Evolutionary conservation across 129 eudicot species (phyloP), one percentile per base, ranked within the genome.

Genomic region (Escallonia rubra): DNA sequence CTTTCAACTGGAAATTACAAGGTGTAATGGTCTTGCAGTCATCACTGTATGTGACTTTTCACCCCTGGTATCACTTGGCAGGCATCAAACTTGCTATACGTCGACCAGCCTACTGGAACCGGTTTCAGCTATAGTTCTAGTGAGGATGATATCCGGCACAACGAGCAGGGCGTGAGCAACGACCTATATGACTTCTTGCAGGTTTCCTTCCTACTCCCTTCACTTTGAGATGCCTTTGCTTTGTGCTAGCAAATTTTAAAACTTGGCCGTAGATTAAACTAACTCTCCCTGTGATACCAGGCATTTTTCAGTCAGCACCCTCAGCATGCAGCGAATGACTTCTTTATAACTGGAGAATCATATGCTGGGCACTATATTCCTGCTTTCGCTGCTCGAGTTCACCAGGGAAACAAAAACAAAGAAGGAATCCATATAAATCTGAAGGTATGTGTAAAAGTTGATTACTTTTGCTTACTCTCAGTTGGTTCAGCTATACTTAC

Each of bases 281-380:
- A 44, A 23, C 13, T 12, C 55, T 67, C 7, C 42, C 14, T 40
- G 46, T 3, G 9, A 68, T 65, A 40, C 10, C 61, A 91, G 99
- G 99, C 89, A 6, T 89, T 94, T 66, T 86, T 85, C 47, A 76
- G 85, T 60, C 81, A 78, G 10, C 99, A 89, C 61, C 96, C 96
- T 1, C 75, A 81, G 65, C 87, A 82, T 59, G 86, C 74, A 14
- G 81, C 81, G 63, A 94, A 94, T 8, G 96, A 89, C 43, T 89
- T 94, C 64, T 94, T 50, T 83, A 85, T 94, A 65, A 87, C 97
- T 3, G 99, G 99, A 61, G 97, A 94, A 79, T 93, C 99, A 7
- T 93, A 93, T 65, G 97, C 96, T 1, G 99, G 99, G 46, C 97
- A 94, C 46, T 89, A 94, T 46, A 87, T 94, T 47, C 99, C 99